Conservation (phyloP, 2,329 filamentous ascomycete species). For the Penicillium sp. region DNA sequence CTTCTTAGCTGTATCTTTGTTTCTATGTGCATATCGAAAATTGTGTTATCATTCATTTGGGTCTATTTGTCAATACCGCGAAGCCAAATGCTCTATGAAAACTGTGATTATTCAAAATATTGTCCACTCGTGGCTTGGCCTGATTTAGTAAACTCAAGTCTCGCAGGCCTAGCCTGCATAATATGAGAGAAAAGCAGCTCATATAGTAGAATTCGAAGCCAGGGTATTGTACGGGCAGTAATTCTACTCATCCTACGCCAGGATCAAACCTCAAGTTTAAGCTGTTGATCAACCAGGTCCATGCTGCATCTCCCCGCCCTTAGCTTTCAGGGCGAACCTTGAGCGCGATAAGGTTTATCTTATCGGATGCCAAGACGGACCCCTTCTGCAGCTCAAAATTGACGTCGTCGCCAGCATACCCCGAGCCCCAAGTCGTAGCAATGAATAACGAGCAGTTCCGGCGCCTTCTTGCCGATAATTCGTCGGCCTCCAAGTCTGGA, state of each 20-base stretch:
- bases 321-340: not conserved
- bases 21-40: slow-evolving; percentile 6
- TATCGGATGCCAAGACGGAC: slow-evolving; percentile 22
- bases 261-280: too few relatives aligned
- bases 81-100: not conserved
- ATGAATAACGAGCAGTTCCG: slow-evolving; percentile 99
- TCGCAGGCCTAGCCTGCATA: too few relatives aligned
- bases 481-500: slow-evolving; percentile 32
- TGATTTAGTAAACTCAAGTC: too few relatives aligned
- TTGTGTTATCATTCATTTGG: not conserved
- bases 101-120: not conserved
- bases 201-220: too few relatives aligned
- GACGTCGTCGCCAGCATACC: slow-evolving; percentile 9
- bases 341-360: slow-evolving; percentile 6
- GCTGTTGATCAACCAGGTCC: too few relatives aligned
- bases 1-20: not conserved
- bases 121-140: too few relatives aligned
- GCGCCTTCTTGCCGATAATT: slow-evolving; percentile 66
- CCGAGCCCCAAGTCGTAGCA: slow-evolving; percentile 7
- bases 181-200: too few relatives aligned
- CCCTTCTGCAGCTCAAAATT: slow-evolving; percentile 14
- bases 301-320: not conserved
- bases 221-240: too few relatives aligned
- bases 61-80: not conserved
- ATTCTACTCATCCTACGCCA: too few relatives aligned